phyloP scores from a whole-genome alignment of 1,139 yeast genomes.

The Geotrichum cucujoidarum region DNA sequence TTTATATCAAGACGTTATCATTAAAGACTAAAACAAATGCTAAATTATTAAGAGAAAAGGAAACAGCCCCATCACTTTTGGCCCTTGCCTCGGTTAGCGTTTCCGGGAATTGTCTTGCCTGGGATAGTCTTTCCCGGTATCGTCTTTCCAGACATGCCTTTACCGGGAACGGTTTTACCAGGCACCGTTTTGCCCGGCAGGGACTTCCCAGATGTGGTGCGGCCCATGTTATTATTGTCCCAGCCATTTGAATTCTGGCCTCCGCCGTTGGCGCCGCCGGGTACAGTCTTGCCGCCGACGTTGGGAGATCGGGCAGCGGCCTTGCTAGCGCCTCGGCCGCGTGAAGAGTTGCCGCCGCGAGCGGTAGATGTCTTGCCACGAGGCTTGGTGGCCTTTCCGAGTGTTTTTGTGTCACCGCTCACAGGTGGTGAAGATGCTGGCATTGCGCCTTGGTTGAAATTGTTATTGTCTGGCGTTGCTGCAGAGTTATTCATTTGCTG shows the following conservation, averaged over 20 bases:
- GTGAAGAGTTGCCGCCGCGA: constrained; percentile 9
- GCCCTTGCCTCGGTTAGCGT: constrained; percentile 21
- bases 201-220: constrained; percentile 12
- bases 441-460: constrained; percentile 19
- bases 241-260: neutral
- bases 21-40: no score
- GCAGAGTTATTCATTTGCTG: neutral
- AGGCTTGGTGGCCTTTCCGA: constrained; percentile 9
- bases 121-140: constrained; percentile 7
- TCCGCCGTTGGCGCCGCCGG: constrained; percentile 9
- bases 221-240: no score
- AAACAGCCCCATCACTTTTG: no score
- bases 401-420: constrained; percentile 4
- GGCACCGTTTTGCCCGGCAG: constrained; percentile 14
- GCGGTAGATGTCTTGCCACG: constrained; percentile 6
- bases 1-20: no score
- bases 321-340: constrained; percentile 11
- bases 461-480: neutral
- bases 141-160: neutral
- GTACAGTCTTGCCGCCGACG: constrained; percentile 9
- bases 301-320: constrained; percentile 6
- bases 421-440: constrained; percentile 21
- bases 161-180: neutral
- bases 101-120: constrained; percentile 18
- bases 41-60: no score